Evolutionary conservation across 805 yeast genomes (phyloP).

Genomic region (Debaryomyces tyrocola): DNA sequence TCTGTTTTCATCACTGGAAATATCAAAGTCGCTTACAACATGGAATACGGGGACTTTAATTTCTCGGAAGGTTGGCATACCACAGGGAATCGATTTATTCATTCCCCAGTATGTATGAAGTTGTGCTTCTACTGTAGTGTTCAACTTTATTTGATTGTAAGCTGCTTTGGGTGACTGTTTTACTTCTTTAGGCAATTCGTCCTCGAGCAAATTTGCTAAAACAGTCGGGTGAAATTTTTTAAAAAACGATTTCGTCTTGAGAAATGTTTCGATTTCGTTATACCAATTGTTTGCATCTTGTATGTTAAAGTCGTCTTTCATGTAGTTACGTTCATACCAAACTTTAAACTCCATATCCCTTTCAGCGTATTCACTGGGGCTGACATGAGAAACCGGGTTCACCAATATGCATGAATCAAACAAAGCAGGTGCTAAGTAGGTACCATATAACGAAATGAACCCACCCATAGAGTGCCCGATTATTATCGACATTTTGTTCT

Average conservation of each 20-base stretch:
- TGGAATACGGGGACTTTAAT: constrained; percentile 13
- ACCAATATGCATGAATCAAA: constrained; percentile 9
- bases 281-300: constrained; percentile 10
- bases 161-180: constrained; percentile 2
- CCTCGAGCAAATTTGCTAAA: constrained; percentile 16
- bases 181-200: constrained; percentile 10
- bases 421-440: constrained; percentile 4
- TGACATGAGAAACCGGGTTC: constrained; percentile 9
- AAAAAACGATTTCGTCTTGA: constrained; percentile 13
- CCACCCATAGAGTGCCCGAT: constrained; percentile 19
- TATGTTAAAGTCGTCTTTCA: constrained; percentile 9
- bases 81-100: not conserved
- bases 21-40: constrained; percentile 12
- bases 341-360: not conserved
- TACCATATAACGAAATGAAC: constrained; percentile 2
- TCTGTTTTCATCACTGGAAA: not conserved
- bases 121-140: constrained; percentile 12
- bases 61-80: constrained; percentile 4
- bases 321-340: constrained; percentile 10
- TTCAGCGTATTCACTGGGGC: not conserved
- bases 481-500: constrained; percentile 6
- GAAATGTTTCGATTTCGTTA: constrained; percentile 9
- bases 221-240: constrained; percentile 12
- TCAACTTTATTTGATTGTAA: constrained; percentile 9
- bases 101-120: constrained; percentile 7